phyloP scores from a whole-genome alignment of 2,329 filamentous ascomycete genomes.

The Colletotrichum salicis region DNA sequence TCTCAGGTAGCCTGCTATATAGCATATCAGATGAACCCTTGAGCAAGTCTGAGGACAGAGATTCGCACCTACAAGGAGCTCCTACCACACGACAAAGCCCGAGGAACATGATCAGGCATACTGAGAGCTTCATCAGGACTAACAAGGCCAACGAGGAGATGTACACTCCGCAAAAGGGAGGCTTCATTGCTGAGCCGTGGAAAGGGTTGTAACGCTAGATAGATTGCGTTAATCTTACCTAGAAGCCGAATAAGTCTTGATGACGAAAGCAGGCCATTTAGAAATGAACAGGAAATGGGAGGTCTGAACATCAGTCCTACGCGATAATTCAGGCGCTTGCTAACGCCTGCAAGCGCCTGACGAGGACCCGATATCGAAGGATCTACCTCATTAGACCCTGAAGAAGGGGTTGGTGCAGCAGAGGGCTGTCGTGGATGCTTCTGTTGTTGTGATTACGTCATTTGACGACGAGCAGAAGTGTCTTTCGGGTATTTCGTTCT shows the following conservation, averaged over 20 bases:
- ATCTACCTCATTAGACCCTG: not conserved
- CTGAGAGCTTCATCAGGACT: no score
- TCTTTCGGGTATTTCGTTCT: not conserved
- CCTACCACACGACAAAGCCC: no score
- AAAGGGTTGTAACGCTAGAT: no score
- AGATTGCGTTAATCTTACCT: no score
- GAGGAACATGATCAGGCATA: no score
- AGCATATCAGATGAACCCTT: no score
- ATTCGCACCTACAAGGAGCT: no score
- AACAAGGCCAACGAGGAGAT: not conserved
- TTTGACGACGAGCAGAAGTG: not conserved
- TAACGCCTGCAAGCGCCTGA: conserved; percentile 25
- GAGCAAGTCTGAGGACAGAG: no score
- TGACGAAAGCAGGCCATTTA: not conserved
- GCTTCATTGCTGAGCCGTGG: conserved; percentile 3
- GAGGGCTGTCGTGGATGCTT: not conserved
- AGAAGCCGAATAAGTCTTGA: not conserved
- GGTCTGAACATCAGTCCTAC: conserved; percentile 33
- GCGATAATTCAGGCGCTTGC: conserved; percentile 29
- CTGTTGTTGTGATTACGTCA: not conserved
- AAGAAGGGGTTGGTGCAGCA: not conserved
- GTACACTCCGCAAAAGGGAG: conserved; percentile 29
- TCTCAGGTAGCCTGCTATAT: no score
- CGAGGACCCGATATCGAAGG: not conserved
- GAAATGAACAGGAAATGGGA: conserved; percentile 9